Evolutionary conservation across 495 filamentous ascomycete species (phyloP).

Genomic region (Annulohypoxylon nitens): DNA sequence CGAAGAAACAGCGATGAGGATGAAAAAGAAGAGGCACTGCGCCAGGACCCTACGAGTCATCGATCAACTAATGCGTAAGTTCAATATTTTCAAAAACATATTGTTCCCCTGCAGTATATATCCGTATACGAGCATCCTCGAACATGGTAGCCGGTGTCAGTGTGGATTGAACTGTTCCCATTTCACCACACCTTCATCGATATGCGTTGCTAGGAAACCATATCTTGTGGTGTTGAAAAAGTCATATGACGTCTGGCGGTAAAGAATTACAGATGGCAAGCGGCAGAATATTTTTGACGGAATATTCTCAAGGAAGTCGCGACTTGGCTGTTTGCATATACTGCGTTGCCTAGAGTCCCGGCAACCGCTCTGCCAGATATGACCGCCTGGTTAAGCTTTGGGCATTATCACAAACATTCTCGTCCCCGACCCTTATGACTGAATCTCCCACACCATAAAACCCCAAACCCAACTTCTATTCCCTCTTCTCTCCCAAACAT

Average conservation of each 20-base stretch:
- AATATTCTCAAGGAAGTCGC: not conserved
- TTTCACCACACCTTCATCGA: no score
- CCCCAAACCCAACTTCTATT: not conserved
- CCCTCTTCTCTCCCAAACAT: no score
- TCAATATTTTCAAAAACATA: conserved; percentile 4
- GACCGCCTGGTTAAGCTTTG: not conserved
- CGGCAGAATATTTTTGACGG: not conserved
- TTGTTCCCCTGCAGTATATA: not conserved
- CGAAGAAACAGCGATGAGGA: conserved; percentile 86
- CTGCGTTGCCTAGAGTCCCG: not conserved
- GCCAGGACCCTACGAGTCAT: conserved; percentile 74
- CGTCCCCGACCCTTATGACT: conserved; percentile 1
- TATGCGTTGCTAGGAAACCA: conserved; percentile 1
- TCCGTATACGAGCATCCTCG: not conserved
- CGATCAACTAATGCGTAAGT: conserved; percentile 77
- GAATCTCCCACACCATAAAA: not conserved
- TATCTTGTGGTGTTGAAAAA: not conserved
- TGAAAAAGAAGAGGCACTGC: conserved; percentile 74
- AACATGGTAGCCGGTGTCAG: not conserved
- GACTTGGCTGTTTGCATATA: not conserved
- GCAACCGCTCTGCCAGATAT: not conserved
- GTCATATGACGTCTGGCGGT: not conserved
- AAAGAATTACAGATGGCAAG: not conserved
- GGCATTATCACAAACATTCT: conserved; percentile 7
- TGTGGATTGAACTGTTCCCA: not conserved